These are phyloP conservation scores for Middelhovenomyces tepae DNA, from an alignment of 805 yeast genomes.

Conservation along the genomic window DNA sequence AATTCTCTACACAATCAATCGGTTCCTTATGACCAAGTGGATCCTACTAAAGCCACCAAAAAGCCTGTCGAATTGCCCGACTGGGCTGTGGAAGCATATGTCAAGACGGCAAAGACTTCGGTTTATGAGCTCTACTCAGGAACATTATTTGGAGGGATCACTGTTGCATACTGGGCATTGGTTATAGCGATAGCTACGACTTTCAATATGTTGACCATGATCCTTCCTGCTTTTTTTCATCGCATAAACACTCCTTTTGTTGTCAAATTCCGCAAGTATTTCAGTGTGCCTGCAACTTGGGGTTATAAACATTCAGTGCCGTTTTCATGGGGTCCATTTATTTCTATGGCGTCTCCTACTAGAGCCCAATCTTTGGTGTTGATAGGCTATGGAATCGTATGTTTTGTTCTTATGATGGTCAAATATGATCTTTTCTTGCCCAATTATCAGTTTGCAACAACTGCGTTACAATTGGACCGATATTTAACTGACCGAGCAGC, in stretches of 20 bases:
- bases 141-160: conserved; percentile 2
- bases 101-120: not conserved
- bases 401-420: conserved; percentile 1
- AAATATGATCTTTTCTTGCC: conserved; percentile 2
- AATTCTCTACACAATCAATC: not conserved
- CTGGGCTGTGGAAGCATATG: not conserved
- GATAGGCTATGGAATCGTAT: not conserved
- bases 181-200: not conserved
- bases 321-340: not conserved
- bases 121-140: conserved; percentile 1
- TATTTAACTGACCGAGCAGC: conserved; percentile 48
- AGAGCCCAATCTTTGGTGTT: conserved; percentile 1
- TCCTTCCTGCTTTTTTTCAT: not conserved
- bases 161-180: conserved; percentile 1
- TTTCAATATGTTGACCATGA: not conserved
- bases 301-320: conserved; percentile 1
- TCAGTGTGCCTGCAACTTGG: conserved; percentile 1
- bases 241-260: not conserved
- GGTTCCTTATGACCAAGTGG: not conserved
- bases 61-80: not conserved
- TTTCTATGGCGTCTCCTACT: not conserved
- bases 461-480: conserved; percentile 15
- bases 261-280: not conserved
- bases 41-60: not conserved
- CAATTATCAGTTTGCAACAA: not conserved